These are phyloP conservation scores for Ophiostoma perfectum DNA, from an alignment of 2,329 filamentous ascomycete species.

Conservation along the genomic window DNA sequence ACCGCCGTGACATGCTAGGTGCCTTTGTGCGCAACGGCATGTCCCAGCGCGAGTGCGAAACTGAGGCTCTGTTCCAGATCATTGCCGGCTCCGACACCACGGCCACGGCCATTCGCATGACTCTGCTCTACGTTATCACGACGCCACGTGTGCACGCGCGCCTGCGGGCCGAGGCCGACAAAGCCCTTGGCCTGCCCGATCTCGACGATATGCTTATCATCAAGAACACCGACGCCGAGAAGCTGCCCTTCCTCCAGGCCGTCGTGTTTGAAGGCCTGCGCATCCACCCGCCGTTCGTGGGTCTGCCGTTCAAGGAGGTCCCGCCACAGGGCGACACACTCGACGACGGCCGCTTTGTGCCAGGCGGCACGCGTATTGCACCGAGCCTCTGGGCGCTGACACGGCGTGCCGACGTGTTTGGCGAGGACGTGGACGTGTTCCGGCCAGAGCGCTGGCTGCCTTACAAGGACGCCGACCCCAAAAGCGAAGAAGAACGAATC, in stretches of 20 bases:
- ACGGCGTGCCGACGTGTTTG: constrained; percentile 35
- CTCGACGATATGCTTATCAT: background rate
- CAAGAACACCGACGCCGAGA: constrained; percentile 32
- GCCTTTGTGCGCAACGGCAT: constrained; percentile 40
- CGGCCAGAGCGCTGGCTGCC: constrained; percentile 44
- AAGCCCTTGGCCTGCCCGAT: constrained; percentile 27
- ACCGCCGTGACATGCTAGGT: constrained; percentile 29
- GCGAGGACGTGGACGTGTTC: constrained; percentile 38
- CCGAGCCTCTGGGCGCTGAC: constrained; percentile 32
- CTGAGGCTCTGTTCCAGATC: constrained; percentile 41
- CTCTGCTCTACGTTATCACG: constrained; percentile 29
- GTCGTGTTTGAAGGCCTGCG: constrained; percentile 46
- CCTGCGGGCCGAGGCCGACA: constrained; percentile 36
- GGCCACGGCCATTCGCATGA: constrained; percentile 30
- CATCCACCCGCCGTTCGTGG: constrained; percentile 41
- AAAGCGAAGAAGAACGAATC: background rate
- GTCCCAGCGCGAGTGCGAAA: constrained; percentile 38
- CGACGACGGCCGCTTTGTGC: constrained; percentile 39
- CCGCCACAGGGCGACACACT: constrained; percentile 38
- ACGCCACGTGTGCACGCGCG: constrained; percentile 28
- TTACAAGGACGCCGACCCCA: background rate
- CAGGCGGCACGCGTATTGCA: constrained; percentile 41
- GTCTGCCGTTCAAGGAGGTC: constrained; percentile 30
- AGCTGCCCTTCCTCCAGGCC: constrained; percentile 45
- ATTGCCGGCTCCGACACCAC: constrained; percentile 33